Evolutionary conservation across 176 grass and related monocot species (phyloP), one percentile per base, ranked within the genome.

Genomic region (Hsuehochloa calcarea): DNA sequence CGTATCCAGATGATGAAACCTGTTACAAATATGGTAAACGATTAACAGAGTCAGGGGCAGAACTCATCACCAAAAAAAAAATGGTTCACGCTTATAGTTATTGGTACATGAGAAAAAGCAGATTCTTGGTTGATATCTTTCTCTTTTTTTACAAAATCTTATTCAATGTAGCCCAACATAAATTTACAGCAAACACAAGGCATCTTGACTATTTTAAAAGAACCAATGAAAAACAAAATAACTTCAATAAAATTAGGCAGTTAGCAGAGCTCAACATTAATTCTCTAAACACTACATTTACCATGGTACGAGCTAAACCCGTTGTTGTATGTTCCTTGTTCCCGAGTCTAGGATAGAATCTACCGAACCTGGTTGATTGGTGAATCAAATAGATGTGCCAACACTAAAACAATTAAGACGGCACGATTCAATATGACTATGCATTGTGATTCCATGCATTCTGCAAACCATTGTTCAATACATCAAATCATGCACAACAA

Each of bases 1-100:
- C 86, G 82, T 94, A 99, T 89, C 97, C 92, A 84, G 97, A 0
- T 80, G 91, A 79, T 20, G 93, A 90, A 80, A 99, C 93, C 93
- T 99, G 40, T 79, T 22, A 65, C 40, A 72, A 59, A 22, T 49
- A 87, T 74, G 25, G 6, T 38, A 47, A 68, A 87, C 16, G 8
- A 65, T 65, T 56, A 85, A 20, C 64, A 65, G 16, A 39, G 8
- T 20, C n/a, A 60, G 10, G 62, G 37, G 1, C 5, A 72, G 9
- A 78, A 82, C 26, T 61, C 4, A 58, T 50, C 47, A 64, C 26
- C 26, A 54, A 66, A 25, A 61, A 40, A 54, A 23, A 69, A n/a
- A 23, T 8, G 27, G 12, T 4, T 35, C 23, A 41, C 16, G 14
- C 31, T 64, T 29, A 34, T 60, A 38, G 54, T 49, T 71, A 49